Evolutionary conservation across 148 eudicot species (phyloP).

Genomic region (Rhododendron ferrugineum): DNA sequence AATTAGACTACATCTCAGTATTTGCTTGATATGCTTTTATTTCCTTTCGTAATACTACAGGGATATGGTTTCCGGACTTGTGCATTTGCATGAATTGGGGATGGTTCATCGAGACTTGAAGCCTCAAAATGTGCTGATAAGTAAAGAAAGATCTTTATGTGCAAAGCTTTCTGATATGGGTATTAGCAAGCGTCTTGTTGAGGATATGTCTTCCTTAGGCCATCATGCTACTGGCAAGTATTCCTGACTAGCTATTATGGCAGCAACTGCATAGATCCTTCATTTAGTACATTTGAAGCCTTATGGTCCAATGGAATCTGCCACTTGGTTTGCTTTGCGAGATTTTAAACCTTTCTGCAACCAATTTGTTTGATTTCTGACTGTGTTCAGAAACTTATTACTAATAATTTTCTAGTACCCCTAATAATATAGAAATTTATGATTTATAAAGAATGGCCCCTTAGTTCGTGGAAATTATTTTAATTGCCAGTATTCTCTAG

Average conservation of each 20-base stretch:
- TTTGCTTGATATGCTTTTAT: neutral
- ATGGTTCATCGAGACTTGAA: slow-evolving; percentile 85
- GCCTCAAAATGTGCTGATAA: slow-evolving; percentile 62
- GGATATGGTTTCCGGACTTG: slow-evolving; percentile 75
- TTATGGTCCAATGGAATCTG: too few relatives aligned
- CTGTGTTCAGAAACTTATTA: neutral
- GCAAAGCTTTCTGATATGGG: slow-evolving; percentile 84
- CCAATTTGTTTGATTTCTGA: too few relatives aligned
- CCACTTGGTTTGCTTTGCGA: too few relatives aligned
- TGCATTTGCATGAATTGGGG: slow-evolving; percentile 87
- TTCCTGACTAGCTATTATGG: neutral
- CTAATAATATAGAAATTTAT: too few relatives aligned
- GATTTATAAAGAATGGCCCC: neutral
- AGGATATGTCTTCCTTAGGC: slow-evolving; percentile 76
- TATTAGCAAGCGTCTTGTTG: slow-evolving; percentile 75
- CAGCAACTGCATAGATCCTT: neutral
- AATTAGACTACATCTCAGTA: neutral
- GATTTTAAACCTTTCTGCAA: too few relatives aligned
- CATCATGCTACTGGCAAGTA: slow-evolving; percentile 81
- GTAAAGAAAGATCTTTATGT: too few relatives aligned
- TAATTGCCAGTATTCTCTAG: too few relatives aligned
- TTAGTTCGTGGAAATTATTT: too few relatives aligned
- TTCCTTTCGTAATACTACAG: slow-evolving; percentile 33
- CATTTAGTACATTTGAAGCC: neutral
- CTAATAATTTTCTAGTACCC: too few relatives aligned